Conservation (phyloP, 768 basidiomycete species). For the Pisolithus microcarpus region DNA sequence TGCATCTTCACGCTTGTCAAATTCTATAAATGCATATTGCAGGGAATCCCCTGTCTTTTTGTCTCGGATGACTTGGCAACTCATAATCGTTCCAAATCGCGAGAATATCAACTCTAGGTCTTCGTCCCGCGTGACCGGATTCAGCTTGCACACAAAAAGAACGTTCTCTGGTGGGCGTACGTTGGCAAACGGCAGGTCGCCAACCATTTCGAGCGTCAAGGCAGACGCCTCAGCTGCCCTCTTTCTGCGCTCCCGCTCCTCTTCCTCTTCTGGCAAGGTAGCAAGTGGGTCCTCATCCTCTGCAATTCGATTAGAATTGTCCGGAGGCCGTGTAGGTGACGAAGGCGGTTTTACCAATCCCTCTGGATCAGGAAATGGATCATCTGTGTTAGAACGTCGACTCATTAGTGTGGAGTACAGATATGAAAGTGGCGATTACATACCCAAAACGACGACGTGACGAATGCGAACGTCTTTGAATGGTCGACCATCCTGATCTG, state of each 20-base stretch:
- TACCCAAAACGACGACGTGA: conserved; percentile 93
- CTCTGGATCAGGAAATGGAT: conserved; percentile 87
- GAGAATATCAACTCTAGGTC: conserved; percentile 97
- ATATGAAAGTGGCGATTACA: conserved; percentile 2
- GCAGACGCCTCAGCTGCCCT: conserved; percentile 90
- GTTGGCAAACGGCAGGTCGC: conserved; percentile 96
- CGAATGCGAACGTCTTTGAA: conserved; percentile 92
- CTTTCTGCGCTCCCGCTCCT: conserved; percentile 72
- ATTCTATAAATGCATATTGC: conserved; percentile 99
- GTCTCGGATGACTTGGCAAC: conserved; percentile 95
- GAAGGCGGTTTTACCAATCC: conserved; percentile 66
- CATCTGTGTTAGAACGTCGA: conserved; percentile 47
- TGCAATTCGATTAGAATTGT: conserved; percentile 82
- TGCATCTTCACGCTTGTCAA: conserved; percentile 87
- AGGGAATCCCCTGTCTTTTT: conserved; percentile 93
- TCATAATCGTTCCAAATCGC: conserved; percentile 91
- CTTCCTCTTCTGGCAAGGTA: conserved; percentile 79
- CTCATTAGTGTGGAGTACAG: conserved; percentile 4
- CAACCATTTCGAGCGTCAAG: conserved; percentile 97
- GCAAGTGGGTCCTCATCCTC: conserved; percentile 91
- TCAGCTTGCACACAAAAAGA: conserved; percentile 97
- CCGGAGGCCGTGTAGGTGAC: conserved; percentile 75
- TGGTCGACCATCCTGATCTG: conserved; percentile 83
- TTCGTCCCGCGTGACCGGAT: conserved; percentile 90
- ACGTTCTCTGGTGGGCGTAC: conserved; percentile 98